Evolutionary conservation across 2,329 filamentous ascomycete species (phyloP).

Genomic region (Colletotrichum theobromicola): DNA sequence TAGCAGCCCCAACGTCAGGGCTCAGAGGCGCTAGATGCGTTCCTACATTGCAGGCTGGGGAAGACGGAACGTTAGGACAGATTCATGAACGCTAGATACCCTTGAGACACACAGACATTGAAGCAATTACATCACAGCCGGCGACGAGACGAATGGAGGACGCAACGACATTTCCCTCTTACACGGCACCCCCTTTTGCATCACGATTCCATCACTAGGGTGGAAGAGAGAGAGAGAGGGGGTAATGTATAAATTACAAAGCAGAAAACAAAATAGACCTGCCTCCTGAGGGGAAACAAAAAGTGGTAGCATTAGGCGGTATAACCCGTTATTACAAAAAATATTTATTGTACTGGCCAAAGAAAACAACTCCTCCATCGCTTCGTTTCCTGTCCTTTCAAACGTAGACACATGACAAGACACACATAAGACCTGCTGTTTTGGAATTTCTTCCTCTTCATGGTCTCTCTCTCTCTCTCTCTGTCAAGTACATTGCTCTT

Average conservation of each 20-base stretch:
- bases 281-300: background rate
- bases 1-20: slow-evolving; percentile 57
- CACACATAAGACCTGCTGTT: background rate
- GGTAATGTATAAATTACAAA: background rate
- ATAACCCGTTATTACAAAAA: slow-evolving; percentile 3
- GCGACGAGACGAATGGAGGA: background rate
- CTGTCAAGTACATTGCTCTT: background rate
- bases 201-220: too few species aligned
- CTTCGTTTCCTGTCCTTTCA: background rate
- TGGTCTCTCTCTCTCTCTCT: background rate
- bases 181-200: background rate
- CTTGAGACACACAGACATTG: background rate
- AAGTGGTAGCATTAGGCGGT: background rate
- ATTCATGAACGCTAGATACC: slow-evolving; percentile 10
- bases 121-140: background rate
- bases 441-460: background rate
- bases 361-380: background rate
- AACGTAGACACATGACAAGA: background rate
- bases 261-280: background rate
- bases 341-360: background rate
- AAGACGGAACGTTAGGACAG: slow-evolving; percentile 10
- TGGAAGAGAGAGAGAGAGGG: background rate
- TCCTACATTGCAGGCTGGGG: slow-evolving; percentile 2
- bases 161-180: background rate
- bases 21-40: slow-evolving; percentile 30